Conservation (phyloP, 2,329 filamentous ascomycete genomes). For the Coleophoma cylindrospora region DNA sequence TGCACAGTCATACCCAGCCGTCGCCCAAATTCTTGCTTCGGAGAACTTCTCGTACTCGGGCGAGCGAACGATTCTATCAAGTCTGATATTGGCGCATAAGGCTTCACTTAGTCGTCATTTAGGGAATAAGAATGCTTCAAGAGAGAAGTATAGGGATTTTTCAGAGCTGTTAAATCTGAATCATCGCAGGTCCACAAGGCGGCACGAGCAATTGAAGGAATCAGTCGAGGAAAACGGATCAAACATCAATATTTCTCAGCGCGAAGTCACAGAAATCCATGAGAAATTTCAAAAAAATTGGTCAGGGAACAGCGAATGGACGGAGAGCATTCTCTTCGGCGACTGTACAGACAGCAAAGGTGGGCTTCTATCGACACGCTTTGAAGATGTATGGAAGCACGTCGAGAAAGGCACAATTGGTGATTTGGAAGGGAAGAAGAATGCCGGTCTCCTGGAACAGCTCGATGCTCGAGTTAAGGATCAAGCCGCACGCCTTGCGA, state of each 20-base stretch:
- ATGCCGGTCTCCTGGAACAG: slow-evolving; percentile 58
- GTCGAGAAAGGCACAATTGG: slow-evolving; percentile 54
- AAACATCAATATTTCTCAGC: slow-evolving; percentile 11
- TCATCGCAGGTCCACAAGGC: slow-evolving; percentile 48
- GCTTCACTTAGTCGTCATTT: slow-evolving; percentile 57
- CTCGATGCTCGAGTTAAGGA: slow-evolving; percentile 62
- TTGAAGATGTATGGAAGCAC: slow-evolving; percentile 66
- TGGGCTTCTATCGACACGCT: slow-evolving; percentile 59
- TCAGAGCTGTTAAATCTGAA: slow-evolving; percentile 60
- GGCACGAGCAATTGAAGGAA: slow-evolving; percentile 40
- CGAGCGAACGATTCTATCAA: slow-evolving; percentile 50
- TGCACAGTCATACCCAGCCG: slow-evolving; percentile 36
- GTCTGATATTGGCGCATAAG: slow-evolving; percentile 69
- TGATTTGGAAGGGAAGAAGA: slow-evolving; percentile 45
- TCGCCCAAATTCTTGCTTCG: slow-evolving; percentile 50
- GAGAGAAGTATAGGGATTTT: slow-evolving; percentile 57
- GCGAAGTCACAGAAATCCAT: slow-evolving; percentile 42
- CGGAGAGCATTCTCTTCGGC: slow-evolving; percentile 65
- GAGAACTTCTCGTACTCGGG: slow-evolving; percentile 54
- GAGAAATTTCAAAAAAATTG: slow-evolving; percentile 66
- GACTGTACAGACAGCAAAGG: slow-evolving; percentile 53
- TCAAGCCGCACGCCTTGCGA: slow-evolving; percentile 64
- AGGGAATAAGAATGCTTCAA: slow-evolving; percentile 53
- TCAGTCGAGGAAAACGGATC: slow-evolving; percentile 22
- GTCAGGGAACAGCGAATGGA: slow-evolving; percentile 72